A percentile compares a stretch with the other conserved stretches of the same genome.
phyloP scores from a whole-genome alignment of 2,329 filamentous ascomycete genomes.

The Pseudogymnoascus pannorum region DNA sequence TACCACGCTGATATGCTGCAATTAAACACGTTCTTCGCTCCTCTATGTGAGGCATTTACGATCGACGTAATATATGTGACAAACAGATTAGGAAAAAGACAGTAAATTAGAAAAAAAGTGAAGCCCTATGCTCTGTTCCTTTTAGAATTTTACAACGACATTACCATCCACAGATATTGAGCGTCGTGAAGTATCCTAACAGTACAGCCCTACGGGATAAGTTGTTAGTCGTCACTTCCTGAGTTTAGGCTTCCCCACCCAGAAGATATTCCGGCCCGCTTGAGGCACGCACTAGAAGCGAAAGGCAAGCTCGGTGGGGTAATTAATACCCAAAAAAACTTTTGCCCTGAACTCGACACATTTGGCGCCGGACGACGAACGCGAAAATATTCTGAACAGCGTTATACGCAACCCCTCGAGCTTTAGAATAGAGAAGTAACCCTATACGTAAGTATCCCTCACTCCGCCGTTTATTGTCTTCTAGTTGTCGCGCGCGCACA shows the following conservation, averaged over 20 bases:
- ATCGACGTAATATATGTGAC: neutral
- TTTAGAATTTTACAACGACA: neutral
- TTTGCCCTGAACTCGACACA: constrained; percentile 4
- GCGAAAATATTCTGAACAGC: neutral
- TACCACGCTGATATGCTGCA: neutral
- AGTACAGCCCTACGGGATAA: neutral
- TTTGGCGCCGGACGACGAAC: neutral
- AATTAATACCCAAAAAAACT: neutral
- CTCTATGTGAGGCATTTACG: neutral
- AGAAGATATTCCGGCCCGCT: neutral
- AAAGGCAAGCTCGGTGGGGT: neutral
- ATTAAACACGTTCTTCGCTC: neutral
- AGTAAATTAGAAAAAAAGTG: neutral
- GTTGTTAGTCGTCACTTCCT: neutral
- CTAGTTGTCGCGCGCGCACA: neutral
- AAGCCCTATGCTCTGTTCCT: neutral
- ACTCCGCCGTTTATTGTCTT: neutral
- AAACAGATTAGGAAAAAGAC: neutral
- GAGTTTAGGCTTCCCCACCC: neutral
- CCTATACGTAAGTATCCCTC: neutral
- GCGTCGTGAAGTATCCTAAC: neutral
- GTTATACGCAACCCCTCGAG: neutral
- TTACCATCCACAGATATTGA: neutral
- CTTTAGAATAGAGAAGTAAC: neutral
- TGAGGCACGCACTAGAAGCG: neutral